phyloP scores from a whole-genome alignment of 805 yeast genomes.

The Starmerella sp. region DNA sequence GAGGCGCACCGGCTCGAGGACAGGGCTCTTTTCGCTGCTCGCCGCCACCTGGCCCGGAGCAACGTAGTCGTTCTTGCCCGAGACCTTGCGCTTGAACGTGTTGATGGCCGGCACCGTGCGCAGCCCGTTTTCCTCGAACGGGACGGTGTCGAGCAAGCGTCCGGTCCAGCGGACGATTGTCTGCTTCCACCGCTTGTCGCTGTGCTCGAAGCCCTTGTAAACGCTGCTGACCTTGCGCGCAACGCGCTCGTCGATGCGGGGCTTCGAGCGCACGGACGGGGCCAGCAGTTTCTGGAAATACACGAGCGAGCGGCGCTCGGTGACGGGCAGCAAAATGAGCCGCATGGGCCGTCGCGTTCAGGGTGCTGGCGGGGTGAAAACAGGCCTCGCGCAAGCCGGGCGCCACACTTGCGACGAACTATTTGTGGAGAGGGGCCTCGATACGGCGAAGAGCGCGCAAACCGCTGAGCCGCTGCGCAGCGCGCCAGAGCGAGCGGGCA shows the following conservation, averaged over 20 bases:
- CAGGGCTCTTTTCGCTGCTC: slow-evolving; percentile 8
- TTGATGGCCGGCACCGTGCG: slow-evolving; percentile 62
- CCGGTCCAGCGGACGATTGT: slow-evolving; percentile 46
- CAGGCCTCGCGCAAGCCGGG: not conserved
- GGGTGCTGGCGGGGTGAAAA: not conserved
- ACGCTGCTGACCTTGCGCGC: slow-evolving; percentile 41
- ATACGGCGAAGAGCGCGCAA: not conserved
- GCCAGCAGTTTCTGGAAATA: slow-evolving; percentile 51
- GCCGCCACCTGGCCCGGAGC: slow-evolving; percentile 13
- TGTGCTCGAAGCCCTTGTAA: slow-evolving; percentile 52
- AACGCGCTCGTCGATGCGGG: slow-evolving; percentile 34
- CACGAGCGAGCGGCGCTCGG: slow-evolving; percentile 48
- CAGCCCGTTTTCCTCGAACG: slow-evolving; percentile 71
- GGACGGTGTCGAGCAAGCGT: slow-evolving; percentile 47
- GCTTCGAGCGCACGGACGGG: slow-evolving; percentile 30
- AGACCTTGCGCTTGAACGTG: slow-evolving; percentile 43
- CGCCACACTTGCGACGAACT: not conserved
- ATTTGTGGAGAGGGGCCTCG: not conserved
- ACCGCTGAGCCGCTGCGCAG: not conserved
- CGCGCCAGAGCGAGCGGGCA: too few species aligned
- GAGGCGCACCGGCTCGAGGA: slow-evolving; percentile 30
- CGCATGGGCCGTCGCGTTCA: slow-evolving; percentile 32
- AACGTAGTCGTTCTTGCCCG: slow-evolving; percentile 24
- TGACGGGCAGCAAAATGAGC: slow-evolving; percentile 61
- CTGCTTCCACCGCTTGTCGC: slow-evolving; percentile 47